Percentiles rank a stretch among this genome's conserved stretches.
Conservation (phyloP, 2,329 filamentous ascomycete species). For the Trichophyton verrucosum region DNA sequence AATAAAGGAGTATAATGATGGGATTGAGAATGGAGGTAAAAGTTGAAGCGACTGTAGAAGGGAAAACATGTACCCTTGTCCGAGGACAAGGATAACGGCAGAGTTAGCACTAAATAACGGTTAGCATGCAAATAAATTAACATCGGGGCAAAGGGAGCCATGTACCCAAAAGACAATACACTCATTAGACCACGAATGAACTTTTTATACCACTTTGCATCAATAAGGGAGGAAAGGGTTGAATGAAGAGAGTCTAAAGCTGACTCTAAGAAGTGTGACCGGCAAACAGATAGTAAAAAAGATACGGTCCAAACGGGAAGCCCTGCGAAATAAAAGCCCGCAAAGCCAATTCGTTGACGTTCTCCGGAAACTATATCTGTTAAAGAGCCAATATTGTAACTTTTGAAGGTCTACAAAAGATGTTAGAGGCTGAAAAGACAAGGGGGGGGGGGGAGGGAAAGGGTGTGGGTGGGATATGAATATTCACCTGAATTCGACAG, state of each 20-base stretch:
- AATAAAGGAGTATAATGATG: conserved; percentile 22
- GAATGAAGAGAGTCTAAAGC: conserved; percentile 21
- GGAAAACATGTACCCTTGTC: conserved; percentile 33
- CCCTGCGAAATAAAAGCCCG: conserved; percentile 31
- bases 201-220: conserved; percentile 19
- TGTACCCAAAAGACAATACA: conserved; percentile 22
- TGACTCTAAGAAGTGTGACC: conserved; percentile 28
- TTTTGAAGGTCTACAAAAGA: conserved; percentile 26
- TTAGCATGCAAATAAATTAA: conserved; percentile 13
- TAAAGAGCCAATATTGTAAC: conserved; percentile 27
- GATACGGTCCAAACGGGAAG: conserved; percentile 30
- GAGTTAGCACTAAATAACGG: conserved; percentile 21
- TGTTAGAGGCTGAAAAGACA: neutral
- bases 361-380: conserved; percentile 28
- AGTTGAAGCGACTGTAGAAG: conserved; percentile 33
- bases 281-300: conserved; percentile 26
- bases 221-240: conserved; percentile 16
- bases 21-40: conserved; percentile 24
- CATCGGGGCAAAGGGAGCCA: conserved; percentile 9
- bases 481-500: conserved; percentile 28
- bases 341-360: conserved; percentile 21
- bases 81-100: conserved; percentile 26
- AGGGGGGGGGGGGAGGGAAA: neutral
- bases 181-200: conserved; percentile 20
- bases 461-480: too few relatives aligned